A percentile compares a stretch with the other conserved stretches of the same genome.
These are phyloP conservation scores for Globisporangium paroecandrum DNA, from an alignment of 352 stramenopile genomes.

Conservation along the genomic window DNA sequence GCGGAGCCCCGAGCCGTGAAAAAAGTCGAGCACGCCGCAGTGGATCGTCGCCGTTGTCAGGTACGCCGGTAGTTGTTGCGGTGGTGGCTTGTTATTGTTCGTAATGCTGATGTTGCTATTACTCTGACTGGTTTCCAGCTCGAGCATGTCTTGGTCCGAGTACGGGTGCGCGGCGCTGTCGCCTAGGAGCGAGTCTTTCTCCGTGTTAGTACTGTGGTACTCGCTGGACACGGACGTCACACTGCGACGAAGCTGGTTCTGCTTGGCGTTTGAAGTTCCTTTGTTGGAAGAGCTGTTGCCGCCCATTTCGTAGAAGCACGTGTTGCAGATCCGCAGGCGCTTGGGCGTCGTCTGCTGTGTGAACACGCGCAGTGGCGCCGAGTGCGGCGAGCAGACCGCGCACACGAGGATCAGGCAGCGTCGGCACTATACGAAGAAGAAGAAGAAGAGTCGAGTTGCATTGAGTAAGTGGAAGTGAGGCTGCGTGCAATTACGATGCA, in stretches of 20 bases:
- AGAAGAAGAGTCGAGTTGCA: background rate
- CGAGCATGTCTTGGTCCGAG: background rate
- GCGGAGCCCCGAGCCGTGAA: conserved; percentile 53
- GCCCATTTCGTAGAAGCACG: conserved; percentile 36
- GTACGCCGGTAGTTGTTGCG: conserved; percentile 7
- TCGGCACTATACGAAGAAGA: conserved; percentile 40
- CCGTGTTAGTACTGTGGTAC: background rate
- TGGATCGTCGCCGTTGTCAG: conserved; percentile 38
- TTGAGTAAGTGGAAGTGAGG: background rate
- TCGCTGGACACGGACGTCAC: conserved; percentile 6
- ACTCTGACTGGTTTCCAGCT: background rate
- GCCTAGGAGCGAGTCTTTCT: conserved; percentile 4
- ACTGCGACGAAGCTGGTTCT: background rate
- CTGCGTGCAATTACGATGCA: background rate
- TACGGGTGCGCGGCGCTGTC: conserved; percentile 1
- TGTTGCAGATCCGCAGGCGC: conserved; percentile 46
- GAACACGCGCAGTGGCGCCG: conserved; percentile 50
- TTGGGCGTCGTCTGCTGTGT: conserved; percentile 29
- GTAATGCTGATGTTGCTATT: background rate
- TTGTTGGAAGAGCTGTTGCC: background rate
- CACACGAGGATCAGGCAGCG: conserved; percentile 64
- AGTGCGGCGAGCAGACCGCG: conserved; percentile 55
- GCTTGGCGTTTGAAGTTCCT: background rate
- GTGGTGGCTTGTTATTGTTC: conserved; percentile 2
- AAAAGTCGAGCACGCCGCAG: conserved; percentile 42